Evolutionary conservation across 148 eudicot genomes (phyloP).

Genomic region (Diospyros lotus): DNA sequence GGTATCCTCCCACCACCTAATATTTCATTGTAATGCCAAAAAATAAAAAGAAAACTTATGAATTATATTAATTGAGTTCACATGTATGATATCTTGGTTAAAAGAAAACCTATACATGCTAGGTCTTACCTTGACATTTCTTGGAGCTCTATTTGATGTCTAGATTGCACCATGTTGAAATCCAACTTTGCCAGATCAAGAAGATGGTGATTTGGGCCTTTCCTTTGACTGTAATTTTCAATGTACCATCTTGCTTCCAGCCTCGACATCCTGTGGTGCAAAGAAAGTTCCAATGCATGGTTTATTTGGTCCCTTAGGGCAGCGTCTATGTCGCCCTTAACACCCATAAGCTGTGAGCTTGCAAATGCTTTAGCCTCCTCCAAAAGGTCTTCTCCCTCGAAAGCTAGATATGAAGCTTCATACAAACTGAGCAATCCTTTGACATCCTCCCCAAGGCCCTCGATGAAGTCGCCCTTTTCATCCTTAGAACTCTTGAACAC

Average conservation of each 20-base stretch:
- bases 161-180: conserved; percentile 13
- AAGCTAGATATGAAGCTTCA: conserved; percentile 40
- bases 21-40: too few species aligned
- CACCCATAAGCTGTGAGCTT: neutral
- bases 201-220: neutral
- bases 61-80: too few species aligned
- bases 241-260: conserved; percentile 14
- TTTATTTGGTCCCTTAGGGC: neutral
- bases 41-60: too few species aligned
- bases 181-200: conserved; percentile 19
- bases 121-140: conserved; percentile 21
- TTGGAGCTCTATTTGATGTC: conserved; percentile 12
- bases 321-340: neutral
- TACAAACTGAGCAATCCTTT: conserved; percentile 32
- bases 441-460: conserved; percentile 12
- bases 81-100: too few species aligned
- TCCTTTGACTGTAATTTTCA: neutral
- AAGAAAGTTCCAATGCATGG: conserved; percentile 15
- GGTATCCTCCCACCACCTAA: conserved; percentile 20
- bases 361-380: conserved; percentile 25
- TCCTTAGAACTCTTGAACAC: conserved; percentile 29
- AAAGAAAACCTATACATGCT: neutral
- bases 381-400: conserved; percentile 26
- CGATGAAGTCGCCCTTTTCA: conserved; percentile 17
- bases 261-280: conserved; percentile 3